Evolutionary conservation across 352 stramenopile species (phyloP).

Genomic region (Bremia lactucae): DNA sequence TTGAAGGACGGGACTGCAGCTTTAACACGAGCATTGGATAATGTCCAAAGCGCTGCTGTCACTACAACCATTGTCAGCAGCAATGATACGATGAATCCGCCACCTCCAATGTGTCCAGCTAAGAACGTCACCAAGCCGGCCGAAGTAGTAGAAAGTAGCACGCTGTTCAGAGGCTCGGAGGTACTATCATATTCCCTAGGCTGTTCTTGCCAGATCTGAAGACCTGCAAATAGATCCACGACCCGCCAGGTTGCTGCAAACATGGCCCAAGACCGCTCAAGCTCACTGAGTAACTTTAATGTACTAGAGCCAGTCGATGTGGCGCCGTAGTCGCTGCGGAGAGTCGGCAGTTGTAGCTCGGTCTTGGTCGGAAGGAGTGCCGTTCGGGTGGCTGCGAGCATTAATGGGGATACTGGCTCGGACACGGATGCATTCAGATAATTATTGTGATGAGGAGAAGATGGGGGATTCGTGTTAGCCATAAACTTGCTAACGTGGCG

Average conservation of each 20-base stretch:
- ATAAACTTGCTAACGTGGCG: slow-evolving; percentile 2
- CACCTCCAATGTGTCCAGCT: slow-evolving; percentile 54
- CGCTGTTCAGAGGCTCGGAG: slow-evolving; percentile 43
- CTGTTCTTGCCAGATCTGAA: slow-evolving; percentile 63
- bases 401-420: slow-evolving; percentile 1
- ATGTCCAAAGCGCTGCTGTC: slow-evolving; percentile 39
- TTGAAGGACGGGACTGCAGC: slow-evolving; percentile 56
- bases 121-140: slow-evolving; percentile 52
- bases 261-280: slow-evolving; percentile 67
- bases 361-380: slow-evolving; percentile 6
- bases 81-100: slow-evolving; percentile 33
- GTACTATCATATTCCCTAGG: background rate
- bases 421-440: slow-evolving; percentile 4
- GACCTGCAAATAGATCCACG: slow-evolving; percentile 52
- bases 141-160: slow-evolving; percentile 44
- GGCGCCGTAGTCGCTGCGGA: slow-evolving; percentile 8
- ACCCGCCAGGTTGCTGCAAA: slow-evolving; percentile 55
- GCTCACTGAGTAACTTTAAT: slow-evolving; percentile 57
- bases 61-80: slow-evolving; percentile 40
- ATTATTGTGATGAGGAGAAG: slow-evolving; percentile 7
- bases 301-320: slow-evolving; percentile 32
- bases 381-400: slow-evolving; percentile 2
- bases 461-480: slow-evolving; percentile 5
- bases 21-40: slow-evolving; percentile 29
- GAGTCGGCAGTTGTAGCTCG: slow-evolving; percentile 3